Base-by-base conservation (phyloP, 1,139 yeast genomes). In the Suhomyces wounanorum region DNA sequence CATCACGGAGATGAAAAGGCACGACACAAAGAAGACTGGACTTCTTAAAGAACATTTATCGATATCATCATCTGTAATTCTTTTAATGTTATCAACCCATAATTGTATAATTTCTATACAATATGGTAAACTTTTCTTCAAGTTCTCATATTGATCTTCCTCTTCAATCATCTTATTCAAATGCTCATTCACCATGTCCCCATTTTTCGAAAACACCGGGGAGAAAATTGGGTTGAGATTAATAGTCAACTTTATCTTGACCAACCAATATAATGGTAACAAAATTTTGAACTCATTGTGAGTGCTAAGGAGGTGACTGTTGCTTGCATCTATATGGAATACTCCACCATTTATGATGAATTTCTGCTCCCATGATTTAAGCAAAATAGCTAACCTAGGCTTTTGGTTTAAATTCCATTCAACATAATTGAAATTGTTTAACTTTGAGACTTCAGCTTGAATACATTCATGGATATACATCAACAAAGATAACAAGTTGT, bases 381-480 rank as follows among this genome's bases (percentile, higher is more conserved):
- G 64, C 58, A 85, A 65, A 8, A 77, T 67, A 52, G 79, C 82
- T 46, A 87, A 74, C 21, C 71, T 69, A 3, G 87, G 88, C 57
- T 83, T 75, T 23, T 81, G 76, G 48, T 78, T 78, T 68, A 84
- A 70, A 63, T 87, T 76, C 92, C 92, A 87, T 52, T 75, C 67
- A 18, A 77, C 58, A 38, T 63, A 60, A 48, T 66, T 68, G 43
- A 66, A 63, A 18, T 54, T 48, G 58, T 35, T 72, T 68, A 35
- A 71, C 69, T 52, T 67, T 63, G 64, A 62, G 39, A 62, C 64
- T 58, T 82, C 84, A 35, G 69, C 64, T 62, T 81, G 85, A 40
- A 89, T 84, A 59, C 77, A 81, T 60, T 88, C 90, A 63, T 89
- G 94, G 43, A 89, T 74, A 31, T 89, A 84, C 70, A 89, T 80